A percentile compares a stretch with the other conserved stretches of the same genome.
phyloP scores from a whole-genome alignment of 192 early-diverging fungal species.

The Backusella luteola region DNA sequence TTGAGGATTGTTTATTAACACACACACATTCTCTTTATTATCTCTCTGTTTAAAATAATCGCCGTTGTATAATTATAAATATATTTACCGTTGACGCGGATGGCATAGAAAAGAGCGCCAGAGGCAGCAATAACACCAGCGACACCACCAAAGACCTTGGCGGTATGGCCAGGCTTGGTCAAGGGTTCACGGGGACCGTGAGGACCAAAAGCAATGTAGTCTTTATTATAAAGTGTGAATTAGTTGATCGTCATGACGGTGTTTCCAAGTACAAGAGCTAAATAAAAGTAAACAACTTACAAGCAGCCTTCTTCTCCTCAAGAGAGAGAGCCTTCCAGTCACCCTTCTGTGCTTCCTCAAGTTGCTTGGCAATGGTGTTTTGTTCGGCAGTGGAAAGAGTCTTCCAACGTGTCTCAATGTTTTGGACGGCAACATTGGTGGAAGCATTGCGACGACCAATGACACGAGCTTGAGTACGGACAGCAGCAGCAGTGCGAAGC shows the following conservation, averaged over 20 bases:
- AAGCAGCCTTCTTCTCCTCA: conserved; percentile 92
- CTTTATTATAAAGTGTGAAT: conserved; percentile 1
- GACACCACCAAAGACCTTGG: conserved; percentile 69
- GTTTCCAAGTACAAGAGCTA: not conserved
- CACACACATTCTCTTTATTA: not conserved
- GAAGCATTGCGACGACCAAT: conserved; percentile 48
- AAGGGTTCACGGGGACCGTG: conserved; percentile 85
- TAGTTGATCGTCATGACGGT: not conserved
- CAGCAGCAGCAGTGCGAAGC: conserved; percentile 60
- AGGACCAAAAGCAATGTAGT: conserved; percentile 93
- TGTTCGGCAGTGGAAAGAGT: conserved; percentile 75
- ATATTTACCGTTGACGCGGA: conserved; percentile 53
- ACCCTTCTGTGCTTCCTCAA: conserved; percentile 86
- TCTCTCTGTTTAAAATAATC: not conserved
- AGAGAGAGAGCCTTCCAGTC: conserved; percentile 93
- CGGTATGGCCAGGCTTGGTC: conserved; percentile 63
- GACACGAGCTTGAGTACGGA: conserved; percentile 42
- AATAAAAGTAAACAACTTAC: conserved; percentile 42
- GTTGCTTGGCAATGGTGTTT: conserved; percentile 72
- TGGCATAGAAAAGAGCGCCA: conserved; percentile 55
- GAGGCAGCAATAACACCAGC: conserved; percentile 52
- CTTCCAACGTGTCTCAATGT: conserved; percentile 62
- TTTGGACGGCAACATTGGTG: conserved; percentile 45
- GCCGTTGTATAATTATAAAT: not conserved
- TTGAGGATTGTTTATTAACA: not conserved